These are phyloP conservation scores for Cladorrhinum sp. DNA, from an alignment of 2,329 filamentous ascomycete genomes.

Conservation along the genomic window DNA sequence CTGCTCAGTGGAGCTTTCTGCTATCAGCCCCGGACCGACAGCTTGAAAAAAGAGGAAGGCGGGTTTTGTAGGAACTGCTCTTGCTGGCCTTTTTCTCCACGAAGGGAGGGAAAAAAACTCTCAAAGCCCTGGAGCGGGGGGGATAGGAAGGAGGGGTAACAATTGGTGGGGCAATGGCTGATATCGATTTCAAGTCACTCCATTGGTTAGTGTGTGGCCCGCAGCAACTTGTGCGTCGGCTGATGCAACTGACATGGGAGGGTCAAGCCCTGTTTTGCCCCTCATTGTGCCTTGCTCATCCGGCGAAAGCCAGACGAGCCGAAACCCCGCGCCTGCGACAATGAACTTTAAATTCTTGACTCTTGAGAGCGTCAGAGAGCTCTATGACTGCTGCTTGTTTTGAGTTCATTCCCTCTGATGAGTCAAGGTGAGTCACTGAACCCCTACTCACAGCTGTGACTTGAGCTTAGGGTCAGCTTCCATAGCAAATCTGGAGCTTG, in stretches of 20 bases:
- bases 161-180: constrained; percentile 25
- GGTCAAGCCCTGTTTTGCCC: constrained; percentile 32
- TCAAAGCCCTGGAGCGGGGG: constrained; percentile 17
- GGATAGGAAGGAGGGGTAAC: constrained; percentile 28
- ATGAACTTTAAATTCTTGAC: not conserved
- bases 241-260: constrained; percentile 27
- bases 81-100: constrained; percentile 21
- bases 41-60: constrained; percentile 23
- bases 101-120: constrained; percentile 23
- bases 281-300: constrained; percentile 12
- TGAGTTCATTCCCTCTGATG: too few relatives aligned
- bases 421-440: too few relatives aligned
- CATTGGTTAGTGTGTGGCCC: constrained; percentile 16
- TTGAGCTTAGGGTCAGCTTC: not conserved
- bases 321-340: not conserved
- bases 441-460: too few relatives aligned
- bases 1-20: constrained; percentile 22
- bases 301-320: not conserved
- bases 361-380: too few relatives aligned
- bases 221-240: constrained; percentile 24
- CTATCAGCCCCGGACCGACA: constrained; percentile 28
- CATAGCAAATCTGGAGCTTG: not conserved
- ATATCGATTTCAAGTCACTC: constrained; percentile 22
- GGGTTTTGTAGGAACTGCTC: constrained; percentile 24
- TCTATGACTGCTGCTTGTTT: too few relatives aligned